A percentile compares a stretch with the other conserved stretches of the same genome.
Conservation (phyloP, 2,329 filamentous ascomycete species). For the Penicillium sp. region DNA sequence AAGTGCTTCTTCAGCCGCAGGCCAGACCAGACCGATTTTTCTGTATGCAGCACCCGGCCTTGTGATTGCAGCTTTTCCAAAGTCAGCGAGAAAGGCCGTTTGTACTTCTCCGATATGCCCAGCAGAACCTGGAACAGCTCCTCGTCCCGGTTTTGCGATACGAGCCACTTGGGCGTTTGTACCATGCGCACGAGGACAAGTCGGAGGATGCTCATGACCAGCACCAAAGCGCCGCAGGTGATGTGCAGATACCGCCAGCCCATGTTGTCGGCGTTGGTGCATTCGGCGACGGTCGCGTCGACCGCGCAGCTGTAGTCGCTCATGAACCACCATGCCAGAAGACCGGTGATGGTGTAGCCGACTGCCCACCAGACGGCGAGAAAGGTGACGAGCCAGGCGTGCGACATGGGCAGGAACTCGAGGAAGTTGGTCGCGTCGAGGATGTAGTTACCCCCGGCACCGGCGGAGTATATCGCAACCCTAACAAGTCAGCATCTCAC, state of each 20-base stretch:
- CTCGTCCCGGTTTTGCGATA: conserved; percentile 3
- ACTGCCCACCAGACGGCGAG: conserved; percentile 7
- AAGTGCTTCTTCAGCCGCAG: conserved; percentile 5
- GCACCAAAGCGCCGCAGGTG: conserved; percentile 4
- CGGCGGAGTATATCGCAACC: conserved; percentile 9
- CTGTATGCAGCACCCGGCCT: conserved; percentile 3
- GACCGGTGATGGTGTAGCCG: conserved; percentile 4
- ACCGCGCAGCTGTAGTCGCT: not conserved
- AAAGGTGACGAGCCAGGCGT: conserved; percentile 8
- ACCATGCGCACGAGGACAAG: not conserved
- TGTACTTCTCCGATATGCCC: not conserved
- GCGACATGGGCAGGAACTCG: conserved; percentile 6
- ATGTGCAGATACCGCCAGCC: conserved; percentile 8
- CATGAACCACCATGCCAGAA: conserved; percentile 6
- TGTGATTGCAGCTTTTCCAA: conserved; percentile 4
- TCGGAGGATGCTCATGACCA: not conserved
- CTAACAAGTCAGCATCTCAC: not conserved
- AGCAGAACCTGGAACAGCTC: not conserved
- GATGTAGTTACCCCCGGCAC: conserved; percentile 8
- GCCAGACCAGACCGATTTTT: conserved; percentile 6
- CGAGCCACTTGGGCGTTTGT: conserved; percentile 7
- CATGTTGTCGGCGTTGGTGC: conserved; percentile 3
- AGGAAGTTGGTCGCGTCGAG: conserved; percentile 8
- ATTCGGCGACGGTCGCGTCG: not conserved
- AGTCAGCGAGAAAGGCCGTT: conserved; percentile 1